Percentiles rank a stretch among this genome's conserved stretches.
Evolutionary conservation across 345 rosid species (phyloP).

Genomic region (Physaria fendleri): DNA sequence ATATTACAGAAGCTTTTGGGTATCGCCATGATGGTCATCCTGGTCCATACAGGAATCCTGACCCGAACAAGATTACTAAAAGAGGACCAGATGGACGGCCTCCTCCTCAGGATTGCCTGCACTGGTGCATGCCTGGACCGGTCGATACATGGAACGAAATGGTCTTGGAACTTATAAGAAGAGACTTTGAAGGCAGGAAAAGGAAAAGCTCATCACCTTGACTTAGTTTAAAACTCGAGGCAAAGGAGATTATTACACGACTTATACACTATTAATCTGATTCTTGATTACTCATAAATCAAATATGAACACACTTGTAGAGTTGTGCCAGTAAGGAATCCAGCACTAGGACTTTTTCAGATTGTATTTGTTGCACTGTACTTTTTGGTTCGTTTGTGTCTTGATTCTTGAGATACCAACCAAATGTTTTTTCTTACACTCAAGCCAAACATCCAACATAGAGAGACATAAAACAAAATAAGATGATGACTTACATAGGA

Average conservation of each 20-base stretch:
- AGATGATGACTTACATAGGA: background rate
- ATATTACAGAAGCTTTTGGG: constrained; percentile 67
- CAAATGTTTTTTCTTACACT: too few species aligned
- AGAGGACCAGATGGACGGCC: constrained; percentile 81
- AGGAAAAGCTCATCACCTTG: constrained; percentile 17
- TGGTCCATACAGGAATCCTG: constrained; percentile 81
- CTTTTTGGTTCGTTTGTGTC: background rate
- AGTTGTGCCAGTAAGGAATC: constrained; percentile 9
- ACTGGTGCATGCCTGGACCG: constrained; percentile 99
- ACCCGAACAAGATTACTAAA: constrained; percentile 76
- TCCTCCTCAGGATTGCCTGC: constrained; percentile 94
- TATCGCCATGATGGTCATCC: constrained; percentile 98
- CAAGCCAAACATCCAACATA: constrained; percentile 22
- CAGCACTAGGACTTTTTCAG: constrained; percentile 8
- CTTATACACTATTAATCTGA: too few species aligned
- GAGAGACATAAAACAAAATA: background rate
- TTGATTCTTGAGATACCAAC: too few species aligned
- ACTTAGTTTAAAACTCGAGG: background rate
- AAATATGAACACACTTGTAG: constrained; percentile 13
- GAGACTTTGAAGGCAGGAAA: constrained; percentile 47
- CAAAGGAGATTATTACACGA: background rate
- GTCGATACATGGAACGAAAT: constrained; percentile 95
- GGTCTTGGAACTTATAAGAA: constrained; percentile 67
- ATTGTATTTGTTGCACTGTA: background rate
- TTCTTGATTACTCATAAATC: constrained; percentile 10